Evolutionary conservation across 768 basidiomycete genomes (phyloP).

Genomic region (Lyophyllum atratum): DNA sequence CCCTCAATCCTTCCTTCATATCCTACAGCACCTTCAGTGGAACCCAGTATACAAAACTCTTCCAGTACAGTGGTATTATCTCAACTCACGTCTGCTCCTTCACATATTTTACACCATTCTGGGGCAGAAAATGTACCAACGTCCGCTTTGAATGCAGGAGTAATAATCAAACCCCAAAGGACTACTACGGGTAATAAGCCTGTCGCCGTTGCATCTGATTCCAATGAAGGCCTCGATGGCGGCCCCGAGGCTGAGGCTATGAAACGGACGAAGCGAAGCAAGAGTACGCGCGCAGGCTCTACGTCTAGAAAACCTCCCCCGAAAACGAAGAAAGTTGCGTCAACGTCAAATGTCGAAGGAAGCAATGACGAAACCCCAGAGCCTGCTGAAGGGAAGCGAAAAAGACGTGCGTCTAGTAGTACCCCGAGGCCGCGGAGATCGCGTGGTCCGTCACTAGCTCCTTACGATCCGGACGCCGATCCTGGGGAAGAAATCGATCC

Average conservation of each 20-base stretch:
- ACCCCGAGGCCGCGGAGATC: constrained; percentile 38
- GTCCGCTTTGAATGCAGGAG: not conserved
- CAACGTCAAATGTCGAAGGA: constrained; percentile 14
- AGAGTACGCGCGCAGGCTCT: not conserved
- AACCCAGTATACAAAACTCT: not conserved
- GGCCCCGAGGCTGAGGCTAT: not conserved
- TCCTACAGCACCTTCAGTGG: not conserved
- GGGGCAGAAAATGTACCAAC: constrained; percentile 12
- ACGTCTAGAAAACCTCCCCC: constrained; percentile 1
- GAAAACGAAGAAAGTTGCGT: constrained; percentile 17
- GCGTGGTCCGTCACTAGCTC: constrained; percentile 52
- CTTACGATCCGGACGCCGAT: constrained; percentile 58
- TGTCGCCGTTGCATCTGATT: not conserved
- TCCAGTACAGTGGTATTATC: not conserved
- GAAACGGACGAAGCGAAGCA: not conserved
- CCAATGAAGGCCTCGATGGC: not conserved
- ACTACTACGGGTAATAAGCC: not conserved
- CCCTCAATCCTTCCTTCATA: not conserved
- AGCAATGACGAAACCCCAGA: constrained; percentile 15
- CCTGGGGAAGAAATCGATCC: constrained; percentile 82
- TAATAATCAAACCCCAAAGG: not conserved
- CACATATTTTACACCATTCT: constrained; percentile 1
- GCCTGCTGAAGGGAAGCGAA: constrained; percentile 14
- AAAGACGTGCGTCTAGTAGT: constrained; percentile 26
- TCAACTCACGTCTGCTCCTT: not conserved